Base-by-base conservation (phyloP, 371 early-diverging fungal species). In the Rhizopus arrhizus region DNA sequence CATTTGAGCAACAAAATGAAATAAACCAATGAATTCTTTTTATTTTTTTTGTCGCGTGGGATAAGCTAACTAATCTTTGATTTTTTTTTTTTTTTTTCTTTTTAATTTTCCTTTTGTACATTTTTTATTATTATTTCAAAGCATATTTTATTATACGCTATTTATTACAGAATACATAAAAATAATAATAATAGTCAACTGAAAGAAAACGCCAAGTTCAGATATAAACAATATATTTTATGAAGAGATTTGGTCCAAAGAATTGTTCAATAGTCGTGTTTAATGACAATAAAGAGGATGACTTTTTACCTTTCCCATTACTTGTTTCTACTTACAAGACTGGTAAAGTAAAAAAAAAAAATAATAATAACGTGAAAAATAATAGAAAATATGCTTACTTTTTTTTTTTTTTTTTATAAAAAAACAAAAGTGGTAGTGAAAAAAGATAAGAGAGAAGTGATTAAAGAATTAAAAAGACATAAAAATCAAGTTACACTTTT, bases 231-330 rank as follows among this genome's bases (percentile, higher is more conserved):
- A 40, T 38, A 38, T 38, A 11, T 13, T 35, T 52, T 46, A 62
- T 62, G 59, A 62, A 61, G 32, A 46, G 48, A 55, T 50, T 64
- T 28, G 53, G 42, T 38, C 64, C 64, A 42, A 58, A 58, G 28
- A 56, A 57, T 32, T 64, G 64, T 31, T 64, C 68, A 13, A 64
- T 68, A 5, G 58, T 68, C 35, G 41, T 68, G 6, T 68, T 53
- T 40, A 48, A 68, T 40, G 53, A 68, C 28, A 34, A 13, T 8
- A 16, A 51, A 22, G 31, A 58, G 10, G 49, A 57, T 11, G 29
- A 57, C n/a, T 12, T 34, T 16, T 13, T 29, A 29, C 58, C 63
- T 10, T 41, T 62, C 5, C 35, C 51, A 15, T 53, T 68, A 16
- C 35, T 68, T 41, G 13, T 40, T 16, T 46, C 47, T 31, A 64